These are phyloP conservation scores for Ambispora gerdemannii DNA, from an alignment of 192 early-diverging fungal species.

Conservation along the genomic window DNA sequence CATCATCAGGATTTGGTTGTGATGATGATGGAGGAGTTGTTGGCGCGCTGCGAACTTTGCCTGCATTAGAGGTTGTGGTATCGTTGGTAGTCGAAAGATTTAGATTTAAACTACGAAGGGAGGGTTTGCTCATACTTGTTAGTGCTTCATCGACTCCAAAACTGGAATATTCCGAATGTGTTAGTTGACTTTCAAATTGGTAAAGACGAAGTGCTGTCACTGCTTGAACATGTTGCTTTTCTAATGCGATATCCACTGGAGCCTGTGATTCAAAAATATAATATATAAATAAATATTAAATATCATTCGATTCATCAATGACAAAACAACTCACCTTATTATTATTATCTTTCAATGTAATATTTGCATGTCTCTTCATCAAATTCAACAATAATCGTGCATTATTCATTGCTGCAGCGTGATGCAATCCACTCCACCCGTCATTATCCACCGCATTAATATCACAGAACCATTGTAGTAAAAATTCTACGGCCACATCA, in stretches of 20 bases:
- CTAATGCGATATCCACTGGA: conserved; percentile 54
- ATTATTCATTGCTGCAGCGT: conserved; percentile 71
- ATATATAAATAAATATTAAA: background rate
- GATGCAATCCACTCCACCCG: conserved; percentile 70
- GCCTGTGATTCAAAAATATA: conserved; percentile 33
- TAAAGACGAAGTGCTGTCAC: conserved; percentile 49
- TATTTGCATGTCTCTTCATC: conserved; percentile 70
- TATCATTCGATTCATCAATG: no score
- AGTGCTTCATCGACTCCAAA: conserved; percentile 28
- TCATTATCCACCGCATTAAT: conserved; percentile 59
- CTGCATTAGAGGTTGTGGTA: no score
- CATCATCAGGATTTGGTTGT: background rate
- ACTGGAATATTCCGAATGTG: conserved; percentile 28
- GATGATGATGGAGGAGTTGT: background rate
- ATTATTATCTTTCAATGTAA: conserved; percentile 67
- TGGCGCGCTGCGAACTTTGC: background rate
- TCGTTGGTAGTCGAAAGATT: background rate
- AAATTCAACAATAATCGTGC: conserved; percentile 63
- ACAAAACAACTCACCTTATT: conserved; percentile 48
- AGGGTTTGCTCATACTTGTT: conserved; percentile 23
- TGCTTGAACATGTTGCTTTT: conserved; percentile 49
- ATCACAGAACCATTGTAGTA: conserved; percentile 77
- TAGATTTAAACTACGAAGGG: background rate
- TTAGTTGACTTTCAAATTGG: conserved; percentile 44
- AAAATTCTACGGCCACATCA: conserved; percentile 72